Evolutionary conservation across 495 filamentous ascomycete genomes (phyloP).

Genomic region (Hyaloscypha hepaticicola): DNA sequence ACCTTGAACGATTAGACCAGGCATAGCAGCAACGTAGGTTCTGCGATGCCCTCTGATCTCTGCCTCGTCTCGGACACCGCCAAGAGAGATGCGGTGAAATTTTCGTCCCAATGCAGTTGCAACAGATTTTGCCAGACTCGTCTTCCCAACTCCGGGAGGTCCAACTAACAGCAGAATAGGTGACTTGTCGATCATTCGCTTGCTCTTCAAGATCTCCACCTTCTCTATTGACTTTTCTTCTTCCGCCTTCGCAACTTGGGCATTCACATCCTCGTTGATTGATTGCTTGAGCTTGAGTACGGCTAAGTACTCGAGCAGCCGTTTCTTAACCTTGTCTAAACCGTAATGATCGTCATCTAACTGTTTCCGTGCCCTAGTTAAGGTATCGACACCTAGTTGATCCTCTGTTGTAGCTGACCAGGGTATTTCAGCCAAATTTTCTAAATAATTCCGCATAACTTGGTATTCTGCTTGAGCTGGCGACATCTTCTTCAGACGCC

Average conservation of each 20-base stretch:
- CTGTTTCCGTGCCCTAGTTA: conserved; percentile 80
- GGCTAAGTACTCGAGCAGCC: conserved; percentile 91
- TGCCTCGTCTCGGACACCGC: conserved; percentile 93
- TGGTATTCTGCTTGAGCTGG: conserved; percentile 94
- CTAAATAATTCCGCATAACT: conserved; percentile 89
- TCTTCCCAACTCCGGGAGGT: conserved; percentile 95
- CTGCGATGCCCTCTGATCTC: conserved; percentile 95
- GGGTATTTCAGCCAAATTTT: conserved; percentile 91
- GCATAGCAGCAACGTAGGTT: conserved; percentile 99
- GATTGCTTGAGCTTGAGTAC: conserved; percentile 92
- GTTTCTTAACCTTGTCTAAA: conserved; percentile 95
- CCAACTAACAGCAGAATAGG: conserved; percentile 93
- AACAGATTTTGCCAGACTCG: conserved; percentile 89
- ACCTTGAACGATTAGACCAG: conserved; percentile 89
- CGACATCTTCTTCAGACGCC: conserved; percentile 89
- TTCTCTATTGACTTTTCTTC: conserved; percentile 56
- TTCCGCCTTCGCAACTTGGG: conserved; percentile 65
- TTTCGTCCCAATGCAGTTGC: conserved; percentile 89
- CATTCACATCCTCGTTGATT: conserved; percentile 76
- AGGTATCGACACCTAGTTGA: conserved; percentile 76
- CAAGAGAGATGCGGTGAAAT: conserved; percentile 96
- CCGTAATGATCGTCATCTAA: conserved; percentile 97
- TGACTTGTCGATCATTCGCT: conserved; percentile 86
- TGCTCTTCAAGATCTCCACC: conserved; percentile 66
- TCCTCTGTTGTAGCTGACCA: conserved; percentile 89